Percentiles rank a stretch among this genome's conserved stretches.
phyloP scores from a whole-genome alignment of 768 basidiomycete genomes.

The Termitomyces sp. region DNA sequence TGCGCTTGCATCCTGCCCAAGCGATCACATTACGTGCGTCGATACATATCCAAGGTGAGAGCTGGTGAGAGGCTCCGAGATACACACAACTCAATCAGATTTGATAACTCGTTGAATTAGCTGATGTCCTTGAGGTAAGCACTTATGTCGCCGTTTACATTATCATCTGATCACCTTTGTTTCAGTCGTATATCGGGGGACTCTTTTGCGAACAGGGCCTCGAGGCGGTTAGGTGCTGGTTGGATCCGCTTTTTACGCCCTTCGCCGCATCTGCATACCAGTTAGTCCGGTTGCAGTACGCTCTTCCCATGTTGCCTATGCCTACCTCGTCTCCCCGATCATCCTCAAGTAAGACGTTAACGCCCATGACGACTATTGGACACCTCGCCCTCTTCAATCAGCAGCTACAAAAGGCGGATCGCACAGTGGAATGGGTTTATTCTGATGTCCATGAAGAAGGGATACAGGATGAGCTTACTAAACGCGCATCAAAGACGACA shows the following conservation, averaged over 20 bases:
- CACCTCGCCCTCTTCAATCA: conserved; percentile 84
- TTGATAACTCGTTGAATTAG: conserved; percentile 31
- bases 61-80: conserved; percentile 16
- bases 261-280: conserved; percentile 62
- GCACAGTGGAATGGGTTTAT: conserved; percentile 70
- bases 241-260: conserved; percentile 58
- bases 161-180: conserved; percentile 4
- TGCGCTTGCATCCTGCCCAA: conserved; percentile 70
- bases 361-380: conserved; percentile 38
- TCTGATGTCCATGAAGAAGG: conserved; percentile 29
- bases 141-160: background rate
- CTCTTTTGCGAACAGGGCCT: conserved; percentile 71
- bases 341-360: conserved; percentile 13
- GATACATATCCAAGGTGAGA: conserved; percentile 70
- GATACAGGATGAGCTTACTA: conserved; percentile 18
- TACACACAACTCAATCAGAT: background rate
- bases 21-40: conserved; percentile 69
- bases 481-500: conserved; percentile 55
- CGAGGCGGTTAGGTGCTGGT: conserved; percentile 52
- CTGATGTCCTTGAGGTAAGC: conserved; percentile 76
- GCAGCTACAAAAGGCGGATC: conserved; percentile 55
- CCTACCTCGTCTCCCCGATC: conserved; percentile 20
- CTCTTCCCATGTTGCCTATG: conserved; percentile 41
- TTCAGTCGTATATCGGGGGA: conserved; percentile 77
- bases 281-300: conserved; percentile 62